These are phyloP conservation scores for Saccharomycopsis synnaedendra DNA, from an alignment of 805 yeast species.

Conservation along the genomic window DNA sequence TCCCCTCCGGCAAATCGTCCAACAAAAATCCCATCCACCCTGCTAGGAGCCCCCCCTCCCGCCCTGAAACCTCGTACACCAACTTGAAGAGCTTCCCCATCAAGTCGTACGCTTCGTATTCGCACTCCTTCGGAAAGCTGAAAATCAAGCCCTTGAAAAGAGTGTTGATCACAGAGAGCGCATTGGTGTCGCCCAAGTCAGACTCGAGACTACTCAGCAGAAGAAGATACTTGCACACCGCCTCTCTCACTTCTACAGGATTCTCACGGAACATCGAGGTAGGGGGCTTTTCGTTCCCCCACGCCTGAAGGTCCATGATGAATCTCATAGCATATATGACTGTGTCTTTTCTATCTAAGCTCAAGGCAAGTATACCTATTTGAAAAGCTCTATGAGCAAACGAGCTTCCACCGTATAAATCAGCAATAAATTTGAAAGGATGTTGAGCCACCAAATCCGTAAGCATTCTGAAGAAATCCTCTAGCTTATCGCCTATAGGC, in stretches of 20 bases:
- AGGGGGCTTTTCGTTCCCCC: constrained; percentile 80
- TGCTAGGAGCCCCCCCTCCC: constrained; percentile 23
- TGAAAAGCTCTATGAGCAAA: constrained; percentile 39
- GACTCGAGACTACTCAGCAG: not conserved
- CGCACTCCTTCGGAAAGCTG: constrained; percentile 58
- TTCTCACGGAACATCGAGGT: constrained; percentile 49
- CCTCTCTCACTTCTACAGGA: constrained; percentile 41
- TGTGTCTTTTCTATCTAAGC: constrained; percentile 60
- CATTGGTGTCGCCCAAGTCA: constrained; percentile 17
- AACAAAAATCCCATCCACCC: constrained; percentile 56
- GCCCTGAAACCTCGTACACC: constrained; percentile 33
- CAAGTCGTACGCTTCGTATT: constrained; percentile 66
- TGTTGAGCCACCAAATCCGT: constrained; percentile 68
- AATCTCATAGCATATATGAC: constrained; percentile 60
- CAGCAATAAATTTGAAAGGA: constrained; percentile 26
- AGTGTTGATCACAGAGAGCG: constrained; percentile 29
- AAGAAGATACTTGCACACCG: constrained; percentile 35
- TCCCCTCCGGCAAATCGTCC: constrained; percentile 44
- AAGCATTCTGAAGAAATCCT: constrained; percentile 78
- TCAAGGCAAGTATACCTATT: constrained; percentile 44
- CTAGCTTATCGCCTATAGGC: constrained; percentile 49
- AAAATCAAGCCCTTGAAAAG: constrained; percentile 59
- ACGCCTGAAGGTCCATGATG: constrained; percentile 68
- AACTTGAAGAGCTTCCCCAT: constrained; percentile 50
- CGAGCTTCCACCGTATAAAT: constrained; percentile 24